Percentiles rank a stretch among this genome's conserved stretches.
Conservation (phyloP, 2,329 filamentous ascomycete genomes). For the Harringtonia aguacate region DNA sequence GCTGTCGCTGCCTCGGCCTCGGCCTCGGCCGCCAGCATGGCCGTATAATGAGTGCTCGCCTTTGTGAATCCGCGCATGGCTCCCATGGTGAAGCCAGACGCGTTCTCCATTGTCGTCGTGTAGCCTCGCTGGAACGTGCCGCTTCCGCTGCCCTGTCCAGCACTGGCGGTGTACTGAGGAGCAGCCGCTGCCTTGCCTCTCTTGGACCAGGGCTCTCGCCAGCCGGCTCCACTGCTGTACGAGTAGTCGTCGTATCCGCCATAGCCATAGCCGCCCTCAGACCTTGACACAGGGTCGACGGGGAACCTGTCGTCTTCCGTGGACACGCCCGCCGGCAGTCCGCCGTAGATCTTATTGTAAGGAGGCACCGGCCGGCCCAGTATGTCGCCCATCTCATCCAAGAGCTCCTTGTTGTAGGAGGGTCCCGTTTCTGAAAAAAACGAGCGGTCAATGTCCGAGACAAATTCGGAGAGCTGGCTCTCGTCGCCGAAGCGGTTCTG, state of each 20-base stretch:
- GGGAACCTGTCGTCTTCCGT: constrained; percentile 61
- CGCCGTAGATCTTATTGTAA: constrained; percentile 40
- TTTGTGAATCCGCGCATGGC: constrained; percentile 51
- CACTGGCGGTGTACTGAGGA: constrained; percentile 9
- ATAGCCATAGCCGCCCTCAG: constrained; percentile 3
- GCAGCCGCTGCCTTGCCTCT: constrained; percentile 11
- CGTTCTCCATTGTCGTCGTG: constrained; percentile 51
- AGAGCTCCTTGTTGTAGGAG: constrained; percentile 49
- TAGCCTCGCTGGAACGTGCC: constrained; percentile 32
- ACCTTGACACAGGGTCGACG: constrained; percentile 39
- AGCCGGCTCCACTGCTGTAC: constrained; percentile 2
- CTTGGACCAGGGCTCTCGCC: constrained; percentile 5
- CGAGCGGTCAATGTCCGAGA: constrained; percentile 41
- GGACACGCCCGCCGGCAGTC: constrained; percentile 40
- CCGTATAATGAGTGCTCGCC: constrained; percentile 42
- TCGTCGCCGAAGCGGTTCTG: constrained; percentile 22
- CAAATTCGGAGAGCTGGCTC: constrained; percentile 60
- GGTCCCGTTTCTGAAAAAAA: constrained; percentile 54
- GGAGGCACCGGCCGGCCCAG: constrained; percentile 52
- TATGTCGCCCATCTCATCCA: constrained; percentile 61
- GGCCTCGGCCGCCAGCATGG: constrained; percentile 23
- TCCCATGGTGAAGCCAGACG: constrained; percentile 47
- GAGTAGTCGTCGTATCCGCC: constrained; percentile 4
- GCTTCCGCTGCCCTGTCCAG: constrained; percentile 20
- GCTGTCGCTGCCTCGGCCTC: not conserved